These are phyloP conservation scores for Cylindrotheca closterium DNA, from an alignment of 108 stramenopile species.

Conservation along the genomic window DNA sequence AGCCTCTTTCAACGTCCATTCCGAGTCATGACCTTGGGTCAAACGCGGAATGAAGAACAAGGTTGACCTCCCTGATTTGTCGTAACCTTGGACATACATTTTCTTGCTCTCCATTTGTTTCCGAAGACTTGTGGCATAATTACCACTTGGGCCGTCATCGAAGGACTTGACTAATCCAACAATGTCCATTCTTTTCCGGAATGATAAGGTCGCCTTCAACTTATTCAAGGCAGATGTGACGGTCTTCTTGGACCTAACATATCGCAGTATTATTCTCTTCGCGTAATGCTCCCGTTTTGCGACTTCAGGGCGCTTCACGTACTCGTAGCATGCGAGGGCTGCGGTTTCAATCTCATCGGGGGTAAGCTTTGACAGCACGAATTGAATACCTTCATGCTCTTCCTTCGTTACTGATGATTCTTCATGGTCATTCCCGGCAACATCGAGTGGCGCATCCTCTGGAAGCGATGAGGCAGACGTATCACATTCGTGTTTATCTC, in stretches of 20 bases:
- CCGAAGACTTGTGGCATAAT: slow-evolving; percentile 4
- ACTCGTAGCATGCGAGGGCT: slow-evolving; percentile 31
- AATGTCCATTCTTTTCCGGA: slow-evolving; percentile 25
- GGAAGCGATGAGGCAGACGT: too few relatives aligned
- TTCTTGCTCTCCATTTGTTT: slow-evolving; percentile 22
- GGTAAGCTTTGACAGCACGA: slow-evolving; percentile 12
- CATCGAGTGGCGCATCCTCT: too few relatives aligned
- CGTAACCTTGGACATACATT: slow-evolving; percentile 38
- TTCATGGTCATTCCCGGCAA: too few relatives aligned
- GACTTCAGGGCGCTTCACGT: slow-evolving; percentile 13
- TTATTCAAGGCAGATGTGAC: slow-evolving; percentile 12
- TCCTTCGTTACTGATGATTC: too few relatives aligned
- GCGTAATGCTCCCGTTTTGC: slow-evolving; percentile 8
- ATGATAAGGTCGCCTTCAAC: slow-evolving; percentile 18
- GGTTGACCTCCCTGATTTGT: slow-evolving; percentile 41
- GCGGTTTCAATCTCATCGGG: slow-evolving; percentile 34
- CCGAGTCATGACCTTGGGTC: slow-evolving; percentile 21
- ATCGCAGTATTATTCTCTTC: slow-evolving; percentile 8
- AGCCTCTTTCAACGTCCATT: slow-evolving; percentile 31
- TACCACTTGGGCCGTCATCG: neutral
- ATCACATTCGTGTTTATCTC: too few relatives aligned
- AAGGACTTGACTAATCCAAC: slow-evolving; percentile 28
- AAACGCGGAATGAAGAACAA: slow-evolving; percentile 39
- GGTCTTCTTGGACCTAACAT: slow-evolving; percentile 26
- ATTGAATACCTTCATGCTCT: too few relatives aligned